phyloP scores from a whole-genome alignment of 192 early-diverging fungal genomes.

The Backusella macrospora region DNA sequence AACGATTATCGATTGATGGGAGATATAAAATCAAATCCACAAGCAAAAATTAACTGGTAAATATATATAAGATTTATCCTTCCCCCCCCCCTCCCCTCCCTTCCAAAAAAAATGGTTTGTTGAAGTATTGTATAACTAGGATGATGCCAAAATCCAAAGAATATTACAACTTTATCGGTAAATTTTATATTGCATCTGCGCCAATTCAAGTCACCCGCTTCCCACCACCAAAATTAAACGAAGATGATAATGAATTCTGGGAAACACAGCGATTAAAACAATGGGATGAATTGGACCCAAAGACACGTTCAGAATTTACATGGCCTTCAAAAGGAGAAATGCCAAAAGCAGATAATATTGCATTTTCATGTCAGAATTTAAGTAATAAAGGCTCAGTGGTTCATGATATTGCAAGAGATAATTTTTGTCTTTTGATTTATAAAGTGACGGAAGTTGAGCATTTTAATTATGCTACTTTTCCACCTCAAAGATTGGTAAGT shows the following conservation, averaged over 20 bases:
- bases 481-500: conserved; percentile 54
- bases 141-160: conserved; percentile 72
- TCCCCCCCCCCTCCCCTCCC: too few relatives aligned
- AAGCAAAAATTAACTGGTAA: conserved; percentile 69
- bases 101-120: neutral
- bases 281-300: conserved; percentile 59
- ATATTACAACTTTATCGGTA: conserved; percentile 66
- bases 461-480: conserved; percentile 51
- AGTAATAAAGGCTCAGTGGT: conserved; percentile 45
- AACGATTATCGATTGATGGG: conserved; percentile 72
- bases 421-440: conserved; percentile 74
- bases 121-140: conserved; percentile 40
- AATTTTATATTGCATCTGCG: conserved; percentile 72
- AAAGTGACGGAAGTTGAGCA: conserved; percentile 66
- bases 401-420: conserved; percentile 74
- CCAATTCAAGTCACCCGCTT: conserved; percentile 67
- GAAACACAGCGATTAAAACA: conserved; percentile 58
- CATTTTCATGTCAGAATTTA: conserved; percentile 62
- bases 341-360: conserved; percentile 45
- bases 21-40: conserved; percentile 66
- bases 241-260: conserved; percentile 65
- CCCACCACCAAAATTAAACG: conserved; percentile 56
- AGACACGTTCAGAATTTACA: conserved; percentile 65
- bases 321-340: conserved; percentile 69
- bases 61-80: neutral